Base-by-base conservation (phyloP, 176 grass and related monocot species). In the Zoysia pacifica region DNA sequence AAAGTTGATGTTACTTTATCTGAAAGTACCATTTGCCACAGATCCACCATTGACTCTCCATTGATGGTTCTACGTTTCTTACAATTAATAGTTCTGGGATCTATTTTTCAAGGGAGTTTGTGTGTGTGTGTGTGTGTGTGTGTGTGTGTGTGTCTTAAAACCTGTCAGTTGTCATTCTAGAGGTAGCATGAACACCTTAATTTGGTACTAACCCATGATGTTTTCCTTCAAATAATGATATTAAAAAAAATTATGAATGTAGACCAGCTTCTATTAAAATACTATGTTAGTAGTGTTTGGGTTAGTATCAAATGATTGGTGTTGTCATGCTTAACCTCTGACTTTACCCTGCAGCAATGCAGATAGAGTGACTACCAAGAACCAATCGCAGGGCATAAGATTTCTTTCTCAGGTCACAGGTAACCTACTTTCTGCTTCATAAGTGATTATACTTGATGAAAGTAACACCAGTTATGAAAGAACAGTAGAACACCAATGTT, bases 361-460 rank as follows among this genome's bases (percentile, higher is more conserved):
- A 52, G 92, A 94, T 91, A 93, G 82, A 69, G 87, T 94, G 36
- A 98, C 95, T n/a, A 91, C 62, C 75, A 93, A 77, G 79, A 87
- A 69, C 83, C 84, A 93, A 18, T 98, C 95, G 45, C 95, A 98
- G 81, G 92, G 95, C 63, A 91, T 94, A 87, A 91, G 92, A 78
- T 94, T 98, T 76, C 95, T 98, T 72, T 90, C 95, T 20, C 92
- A 94, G 66, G 95, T 98, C 67, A 91, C 95, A 78, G 88, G 91
- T 94, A 89, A 66, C 44, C 48, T 52, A 80, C 18, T 20, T 13
- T 10, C 60, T 11, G 46, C 37, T 64, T 48, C 10, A 47, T 64
- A 62, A 51, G 2, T 45, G 38, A 40, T 28, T n/a, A 9, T 8
- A 36, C 9, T 73, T 5, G 35, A 72, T 42, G 20, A 46, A 71